phyloP scores from a whole-genome alignment of 768 basidiomycete species.

The Lentinula edodes region DNA sequence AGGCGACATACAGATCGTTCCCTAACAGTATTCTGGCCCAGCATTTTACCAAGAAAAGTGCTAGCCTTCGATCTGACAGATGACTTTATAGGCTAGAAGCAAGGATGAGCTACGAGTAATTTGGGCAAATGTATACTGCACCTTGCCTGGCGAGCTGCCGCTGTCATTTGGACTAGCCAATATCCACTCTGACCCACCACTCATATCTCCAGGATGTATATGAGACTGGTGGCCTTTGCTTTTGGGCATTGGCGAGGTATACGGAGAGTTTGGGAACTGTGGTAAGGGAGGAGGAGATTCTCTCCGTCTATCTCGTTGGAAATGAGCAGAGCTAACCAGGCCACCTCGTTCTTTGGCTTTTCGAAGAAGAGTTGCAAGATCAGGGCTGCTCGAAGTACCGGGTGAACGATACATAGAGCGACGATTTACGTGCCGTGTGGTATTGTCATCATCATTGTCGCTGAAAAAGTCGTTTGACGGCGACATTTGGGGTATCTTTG shows the following conservation, averaged over 20 bases:
- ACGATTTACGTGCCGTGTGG: conserved; percentile 66
- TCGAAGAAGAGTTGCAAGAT: conserved; percentile 79
- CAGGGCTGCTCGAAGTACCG: conserved; percentile 88
- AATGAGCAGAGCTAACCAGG: conserved; percentile 22
- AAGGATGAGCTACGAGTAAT: neutral
- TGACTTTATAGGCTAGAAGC: conserved; percentile 43
- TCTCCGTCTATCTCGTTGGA: conserved; percentile 22
- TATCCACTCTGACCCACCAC: conserved; percentile 37
- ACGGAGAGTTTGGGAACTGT: conserved; percentile 20
- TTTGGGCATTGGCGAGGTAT: conserved; percentile 27
- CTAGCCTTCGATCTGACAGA: conserved; percentile 77
- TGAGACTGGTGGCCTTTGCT: conserved; percentile 24
- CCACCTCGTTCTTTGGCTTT: conserved; percentile 74
- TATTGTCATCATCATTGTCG: conserved; percentile 61
- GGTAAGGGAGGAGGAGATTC: conserved; percentile 44
- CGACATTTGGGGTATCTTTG: conserved; percentile 38
- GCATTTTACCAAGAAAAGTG: conserved; percentile 76
- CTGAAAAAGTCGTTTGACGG: conserved; percentile 55
- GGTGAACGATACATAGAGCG: conserved; percentile 84
- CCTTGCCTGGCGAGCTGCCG: conserved; percentile 46
- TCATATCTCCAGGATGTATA: conserved; percentile 9
- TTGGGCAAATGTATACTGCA: conserved; percentile 19
- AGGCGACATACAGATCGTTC: conserved; percentile 57
- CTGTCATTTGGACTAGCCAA: conserved; percentile 40
- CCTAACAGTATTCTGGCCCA: conserved; percentile 54